phyloP scores from a whole-genome alignment of 306 rosid genomes.

The Comarum palustre region DNA sequence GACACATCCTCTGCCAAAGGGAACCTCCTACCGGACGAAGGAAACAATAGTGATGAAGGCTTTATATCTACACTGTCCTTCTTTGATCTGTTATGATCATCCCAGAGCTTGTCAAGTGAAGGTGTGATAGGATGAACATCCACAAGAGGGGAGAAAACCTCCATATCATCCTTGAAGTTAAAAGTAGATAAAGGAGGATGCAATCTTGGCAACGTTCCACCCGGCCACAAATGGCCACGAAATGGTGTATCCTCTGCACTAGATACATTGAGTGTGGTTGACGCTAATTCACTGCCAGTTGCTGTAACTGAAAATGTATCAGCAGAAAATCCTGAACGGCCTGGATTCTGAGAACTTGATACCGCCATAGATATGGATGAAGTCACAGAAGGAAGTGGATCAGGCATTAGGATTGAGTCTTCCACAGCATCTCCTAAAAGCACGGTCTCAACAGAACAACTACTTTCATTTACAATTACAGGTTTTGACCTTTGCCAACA shows the following conservation, averaged over 20 bases:
- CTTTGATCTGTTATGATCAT: conserved; percentile 66
- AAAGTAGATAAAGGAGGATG: conserved; percentile 76
- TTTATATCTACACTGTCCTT: conserved; percentile 74
- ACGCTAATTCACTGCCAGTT: conserved; percentile 47
- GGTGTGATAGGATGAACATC: conserved; percentile 95
- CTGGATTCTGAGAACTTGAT: conserved; percentile 60
- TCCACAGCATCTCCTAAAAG: conserved; percentile 87
- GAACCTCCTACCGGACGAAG: conserved; percentile 68
- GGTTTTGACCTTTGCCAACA: conserved; percentile 99
- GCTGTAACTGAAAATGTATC: conserved; percentile 52
- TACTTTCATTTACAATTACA: conserved; percentile 72
- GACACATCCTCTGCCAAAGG: conserved; percentile 57
- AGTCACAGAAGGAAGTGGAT: conserved; percentile 84
- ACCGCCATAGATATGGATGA: conserved; percentile 58
- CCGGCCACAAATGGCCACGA: conserved; percentile 71
- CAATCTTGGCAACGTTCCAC: conserved; percentile 68
- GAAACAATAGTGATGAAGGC: conserved; percentile 59
- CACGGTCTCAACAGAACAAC: conserved; percentile 71
- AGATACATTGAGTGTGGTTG: conserved; percentile 47
- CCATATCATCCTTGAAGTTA: conserved; percentile 97
- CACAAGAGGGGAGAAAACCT: conserved; percentile 95
- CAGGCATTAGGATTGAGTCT: conserved; percentile 98
- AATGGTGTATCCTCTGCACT: conserved; percentile 73
- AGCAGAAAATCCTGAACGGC: conserved; percentile 53
- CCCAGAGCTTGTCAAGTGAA: conserved; percentile 70